Evolutionary conservation across 2,329 filamentous ascomycete genomes (phyloP).

Genomic region (Fusarium sp.): DNA sequence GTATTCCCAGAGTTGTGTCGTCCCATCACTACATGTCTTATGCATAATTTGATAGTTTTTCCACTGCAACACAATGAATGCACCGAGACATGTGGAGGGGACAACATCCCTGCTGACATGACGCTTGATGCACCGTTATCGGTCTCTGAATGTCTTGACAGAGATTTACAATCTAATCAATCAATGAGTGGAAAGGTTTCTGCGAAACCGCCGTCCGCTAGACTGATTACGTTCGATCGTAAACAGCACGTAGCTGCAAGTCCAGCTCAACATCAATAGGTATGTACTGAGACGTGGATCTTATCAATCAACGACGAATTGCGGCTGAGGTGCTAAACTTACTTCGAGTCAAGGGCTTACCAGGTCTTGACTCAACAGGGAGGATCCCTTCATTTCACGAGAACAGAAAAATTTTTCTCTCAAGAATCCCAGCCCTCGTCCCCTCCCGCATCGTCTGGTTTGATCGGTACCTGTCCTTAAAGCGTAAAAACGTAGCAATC

Average conservation of each 20-base stretch:
- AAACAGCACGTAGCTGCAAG: not conserved
- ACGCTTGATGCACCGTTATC: constrained; percentile 19
- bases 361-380: constrained; percentile 4
- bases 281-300: not conserved
- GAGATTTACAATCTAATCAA: constrained; percentile 17
- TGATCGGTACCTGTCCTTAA: constrained; percentile 34
- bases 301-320: constrained; percentile 14
- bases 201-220: constrained; percentile 15
- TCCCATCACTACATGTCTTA: constrained; percentile 42
- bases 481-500: constrained; percentile 20
- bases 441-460: constrained; percentile 21
- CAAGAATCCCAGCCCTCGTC: constrained; percentile 2
- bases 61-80: constrained; percentile 23
- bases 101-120: constrained; percentile 7
- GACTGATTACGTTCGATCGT: not conserved
- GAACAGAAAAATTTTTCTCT: constrained; percentile 31
- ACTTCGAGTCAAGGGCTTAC: not conserved
- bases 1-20: constrained; percentile 35
- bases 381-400: constrained; percentile 1
- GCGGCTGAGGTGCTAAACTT: not conserved
- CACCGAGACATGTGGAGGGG: constrained; percentile 2
- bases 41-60: constrained; percentile 26
- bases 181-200: constrained; percentile 1
- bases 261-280: not conserved
- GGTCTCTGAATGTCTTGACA: constrained; percentile 18